These are phyloP conservation scores for Cucumis hystrix DNA, from an alignment of 306 rosid species.

Conservation along the genomic window DNA sequence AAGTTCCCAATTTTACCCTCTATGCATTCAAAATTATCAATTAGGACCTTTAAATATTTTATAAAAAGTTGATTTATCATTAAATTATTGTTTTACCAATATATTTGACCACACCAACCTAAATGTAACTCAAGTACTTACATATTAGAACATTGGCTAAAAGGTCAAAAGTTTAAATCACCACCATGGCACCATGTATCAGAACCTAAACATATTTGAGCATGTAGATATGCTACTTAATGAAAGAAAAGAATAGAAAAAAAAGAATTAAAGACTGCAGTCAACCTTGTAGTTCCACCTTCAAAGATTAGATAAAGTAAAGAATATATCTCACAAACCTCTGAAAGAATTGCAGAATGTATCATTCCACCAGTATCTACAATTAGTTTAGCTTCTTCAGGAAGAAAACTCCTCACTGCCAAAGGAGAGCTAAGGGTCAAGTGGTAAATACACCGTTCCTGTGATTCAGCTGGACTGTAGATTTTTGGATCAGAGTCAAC, in stretches of 20 bases:
- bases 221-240: not conserved
- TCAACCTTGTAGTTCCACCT: not conserved
- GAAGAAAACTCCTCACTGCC: slow-evolving; percentile 63
- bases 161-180: not conserved
- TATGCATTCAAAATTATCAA: not conserved
- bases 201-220: not conserved
- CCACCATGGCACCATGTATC: not conserved
- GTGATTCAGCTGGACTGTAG: slow-evolving; percentile 22
- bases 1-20: not conserved
- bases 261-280: not conserved
- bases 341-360: slow-evolving; percentile 43
- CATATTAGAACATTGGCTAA: not conserved
- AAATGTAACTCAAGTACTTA: not conserved
- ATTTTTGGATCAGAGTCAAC: slow-evolving; percentile 4
- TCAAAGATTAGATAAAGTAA: not conserved
- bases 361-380: slow-evolving; percentile 68
- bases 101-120: not conserved
- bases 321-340: slow-evolving; percentile 45
- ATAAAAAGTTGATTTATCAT: not conserved
- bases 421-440: slow-evolving; percentile 69
- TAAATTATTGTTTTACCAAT: not conserved
- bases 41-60: not conserved
- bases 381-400: slow-evolving; percentile 46
- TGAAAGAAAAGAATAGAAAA: not conserved
- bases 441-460: slow-evolving; percentile 51